These are phyloP conservation scores for Cystobasidium tubakii DNA, from an alignment of 768 basidiomycete species.

Conservation along the genomic window DNA sequence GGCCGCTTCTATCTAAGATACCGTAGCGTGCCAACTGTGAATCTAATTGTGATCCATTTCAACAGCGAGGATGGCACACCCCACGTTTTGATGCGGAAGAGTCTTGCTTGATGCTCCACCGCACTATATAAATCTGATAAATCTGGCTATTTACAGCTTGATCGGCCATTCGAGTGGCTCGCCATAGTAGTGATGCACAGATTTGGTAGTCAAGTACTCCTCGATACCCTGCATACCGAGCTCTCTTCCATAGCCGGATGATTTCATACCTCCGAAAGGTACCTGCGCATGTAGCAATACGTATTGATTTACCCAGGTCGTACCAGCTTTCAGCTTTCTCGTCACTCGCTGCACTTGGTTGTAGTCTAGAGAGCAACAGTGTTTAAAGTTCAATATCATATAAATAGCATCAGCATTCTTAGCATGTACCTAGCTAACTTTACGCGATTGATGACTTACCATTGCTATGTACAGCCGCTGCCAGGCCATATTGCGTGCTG, in stretches of 20 bases:
- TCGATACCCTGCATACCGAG: conserved; percentile 56
- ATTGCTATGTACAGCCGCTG: conserved; percentile 75
- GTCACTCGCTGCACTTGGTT: conserved; percentile 85
- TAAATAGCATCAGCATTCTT: neutral
- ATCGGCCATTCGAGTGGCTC: conserved; percentile 39
- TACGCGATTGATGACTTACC: conserved; percentile 59
- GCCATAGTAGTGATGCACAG: conserved; percentile 71
- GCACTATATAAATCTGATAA: too few species aligned
- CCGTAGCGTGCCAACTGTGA: too few species aligned
- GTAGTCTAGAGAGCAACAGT: conserved; percentile 55
- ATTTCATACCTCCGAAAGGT: conserved; percentile 93
- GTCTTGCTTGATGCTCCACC: neutral
- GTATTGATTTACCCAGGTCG: conserved; percentile 93
- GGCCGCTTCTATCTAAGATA: too few species aligned
- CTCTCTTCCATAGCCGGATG: conserved; percentile 79
- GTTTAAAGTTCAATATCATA: too few species aligned
- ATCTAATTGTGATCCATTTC: too few species aligned
- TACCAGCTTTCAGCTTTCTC: conserved; percentile 77
- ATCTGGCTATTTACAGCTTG: conserved; percentile 11
- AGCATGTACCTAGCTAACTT: too few species aligned
- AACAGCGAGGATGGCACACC: conserved; percentile 29
- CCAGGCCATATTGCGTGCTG: conserved; percentile 81
- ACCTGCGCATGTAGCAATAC: conserved; percentile 75
- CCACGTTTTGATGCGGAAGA: conserved; percentile 26
- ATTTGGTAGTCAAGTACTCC: conserved; percentile 45